Evolutionary conservation across 768 basidiomycete species (phyloP), one percentile per base, ranked within the genome.

Genomic region (Boletus pseudo-olivaceus): DNA sequence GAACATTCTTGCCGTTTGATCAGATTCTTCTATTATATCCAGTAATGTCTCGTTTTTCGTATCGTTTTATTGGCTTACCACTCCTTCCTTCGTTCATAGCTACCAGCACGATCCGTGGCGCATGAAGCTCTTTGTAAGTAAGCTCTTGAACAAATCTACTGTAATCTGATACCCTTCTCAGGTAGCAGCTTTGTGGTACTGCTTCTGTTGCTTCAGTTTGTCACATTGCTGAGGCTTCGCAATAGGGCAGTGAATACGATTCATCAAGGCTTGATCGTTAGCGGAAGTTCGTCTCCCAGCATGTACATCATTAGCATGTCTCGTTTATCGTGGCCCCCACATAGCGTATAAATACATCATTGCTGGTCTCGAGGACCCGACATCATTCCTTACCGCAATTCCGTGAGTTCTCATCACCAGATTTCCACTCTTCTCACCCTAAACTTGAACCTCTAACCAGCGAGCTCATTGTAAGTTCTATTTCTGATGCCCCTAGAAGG

Each of bases 21-120:
- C 23, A 57, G 52, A 33, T 57, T 54, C 23, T 54, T 57, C 11
- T 57, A 54, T 40, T 54, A 44, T 5, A 26, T 54, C 19, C 52
- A 57, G 56, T 57, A 33, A 11, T 37, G 12, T 33, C 15, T 7
- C 33, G 4, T 23, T 37, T 32, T 11, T 1, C 19, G 23, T 1
- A 4, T 35, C 19, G 6, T 49, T 27, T 6, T 12, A 26, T 10
- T 1, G 7, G 17, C 52, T 19, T 10, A 33, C n/a, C 1, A 7
- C 35, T 15, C 1, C 9, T 43, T 8, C 1, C 9, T 43, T 8
- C 17, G 9, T 17, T 23, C 5, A 15, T n/a, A 57, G 52, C 8
- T 57, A 57, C 14, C 52, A 38, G 19, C 17, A 53, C 14, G 56
- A 57, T 15, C 47, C 47, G 5, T 20, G 19, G 5, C 56, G 32